A percentile compares a stretch with the other conserved stretches of the same genome.
These are phyloP conservation scores for Vigna unguiculata DNA, from an alignment of 306 rosid species.

Conservation along the genomic window DNA sequence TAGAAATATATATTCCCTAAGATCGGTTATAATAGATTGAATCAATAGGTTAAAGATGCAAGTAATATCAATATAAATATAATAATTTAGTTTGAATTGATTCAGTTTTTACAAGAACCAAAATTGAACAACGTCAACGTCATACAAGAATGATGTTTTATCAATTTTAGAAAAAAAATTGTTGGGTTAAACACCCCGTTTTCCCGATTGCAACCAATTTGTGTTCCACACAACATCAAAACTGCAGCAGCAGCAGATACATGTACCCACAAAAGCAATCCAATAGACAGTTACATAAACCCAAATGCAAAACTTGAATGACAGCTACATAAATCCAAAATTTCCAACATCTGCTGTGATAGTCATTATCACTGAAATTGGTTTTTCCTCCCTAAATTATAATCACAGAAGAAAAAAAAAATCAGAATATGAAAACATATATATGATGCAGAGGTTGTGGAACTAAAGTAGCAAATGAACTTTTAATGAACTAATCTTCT, in stretches of 20 bases:
- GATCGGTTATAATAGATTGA: too few species aligned
- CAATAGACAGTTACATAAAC: slow-evolving; percentile 23
- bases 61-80: too few species aligned
- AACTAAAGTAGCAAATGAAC: not conserved
- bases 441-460: not conserved
- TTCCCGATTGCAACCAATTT: not conserved
- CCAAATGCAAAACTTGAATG: too few species aligned
- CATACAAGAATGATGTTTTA: too few species aligned
- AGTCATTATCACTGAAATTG: not conserved
- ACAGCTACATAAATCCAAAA: not conserved
- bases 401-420: not conserved
- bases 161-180: too few species aligned
- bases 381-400: not conserved
- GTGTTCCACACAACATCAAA: not conserved
- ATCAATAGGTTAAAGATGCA: too few species aligned
- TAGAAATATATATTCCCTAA: too few species aligned
- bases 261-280: not conserved
- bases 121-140: not conserved
- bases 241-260: slow-evolving; percentile 2
- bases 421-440: slow-evolving; percentile 11
- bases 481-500: too few species aligned
- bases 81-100: too few species aligned
- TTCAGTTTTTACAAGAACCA: not conserved
- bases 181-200: too few species aligned
- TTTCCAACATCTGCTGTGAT: slow-evolving; percentile 9